These are phyloP conservation scores for Arachis hypogaea DNA, from an alignment of 306 rosid genomes.

Conservation along the genomic window DNA sequence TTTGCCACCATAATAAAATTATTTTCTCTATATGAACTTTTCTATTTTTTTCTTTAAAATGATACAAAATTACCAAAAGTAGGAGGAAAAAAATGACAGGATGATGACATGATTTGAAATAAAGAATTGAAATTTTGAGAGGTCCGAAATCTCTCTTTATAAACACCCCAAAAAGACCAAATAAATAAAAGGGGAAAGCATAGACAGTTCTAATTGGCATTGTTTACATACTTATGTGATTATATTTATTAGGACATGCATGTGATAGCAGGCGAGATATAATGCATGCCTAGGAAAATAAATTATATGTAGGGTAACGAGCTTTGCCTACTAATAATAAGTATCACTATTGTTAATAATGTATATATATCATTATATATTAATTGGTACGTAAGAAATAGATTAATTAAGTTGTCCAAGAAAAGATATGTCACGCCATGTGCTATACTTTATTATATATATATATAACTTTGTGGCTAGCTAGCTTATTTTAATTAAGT, in stretches of 20 bases:
- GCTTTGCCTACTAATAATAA: conserved; percentile 47
- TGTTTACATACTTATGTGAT: conserved; percentile 25
- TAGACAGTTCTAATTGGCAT: neutral
- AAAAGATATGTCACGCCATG: conserved; percentile 66
- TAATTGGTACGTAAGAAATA: conserved; percentile 30
- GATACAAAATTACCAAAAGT: too few species aligned
- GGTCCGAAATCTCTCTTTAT: too few species aligned
- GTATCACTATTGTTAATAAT: conserved; percentile 25
- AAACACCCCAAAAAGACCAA: too few species aligned
- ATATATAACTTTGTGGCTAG: conserved; percentile 34
- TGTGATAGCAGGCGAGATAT: conserved; percentile 44
- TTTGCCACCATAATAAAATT: too few species aligned
- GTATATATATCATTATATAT: conserved; percentile 24
- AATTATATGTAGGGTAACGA: conserved; percentile 56
- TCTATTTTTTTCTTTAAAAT: too few species aligned
- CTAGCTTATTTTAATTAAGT: conserved; percentile 32
- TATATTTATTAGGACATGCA: conserved; percentile 42
- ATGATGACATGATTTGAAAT: too few species aligned
- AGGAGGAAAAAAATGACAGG: too few species aligned
- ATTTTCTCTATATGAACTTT: too few species aligned
- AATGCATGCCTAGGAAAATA: conserved; percentile 57
- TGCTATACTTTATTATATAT: conserved; percentile 46
- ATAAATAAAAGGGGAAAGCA: too few species aligned
- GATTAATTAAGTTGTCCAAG: conserved; percentile 47
- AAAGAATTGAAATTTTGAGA: too few species aligned